phyloP scores from a whole-genome alignment of 495 filamentous ascomycete genomes.

The Penicillium waksmanii region DNA sequence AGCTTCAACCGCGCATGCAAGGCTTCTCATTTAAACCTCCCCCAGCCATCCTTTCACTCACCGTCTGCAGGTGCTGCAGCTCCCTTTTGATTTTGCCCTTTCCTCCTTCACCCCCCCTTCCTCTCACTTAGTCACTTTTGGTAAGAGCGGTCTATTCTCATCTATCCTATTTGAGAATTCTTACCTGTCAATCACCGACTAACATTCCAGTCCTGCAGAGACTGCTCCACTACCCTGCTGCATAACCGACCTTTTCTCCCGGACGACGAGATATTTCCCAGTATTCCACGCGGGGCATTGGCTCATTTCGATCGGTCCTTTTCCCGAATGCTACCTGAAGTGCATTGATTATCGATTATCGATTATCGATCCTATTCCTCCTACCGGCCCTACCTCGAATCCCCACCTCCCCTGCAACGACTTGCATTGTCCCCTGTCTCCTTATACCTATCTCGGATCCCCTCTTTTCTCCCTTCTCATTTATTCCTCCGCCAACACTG shows the following conservation, averaged over 20 bases:
- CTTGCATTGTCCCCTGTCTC: slow-evolving; percentile 8
- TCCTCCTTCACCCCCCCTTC: slow-evolving; percentile 26
- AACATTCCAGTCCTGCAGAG: slow-evolving; percentile 37
- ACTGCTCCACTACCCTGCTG: slow-evolving; percentile 24
- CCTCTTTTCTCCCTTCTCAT: slow-evolving; percentile 5
- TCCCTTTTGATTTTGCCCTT: slow-evolving; percentile 17
- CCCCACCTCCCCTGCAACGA: slow-evolving; percentile 13
- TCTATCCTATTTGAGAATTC: slow-evolving; percentile 12
- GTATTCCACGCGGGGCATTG: slow-evolving; percentile 20
- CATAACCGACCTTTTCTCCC: slow-evolving; percentile 35
- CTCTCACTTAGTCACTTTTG: slow-evolving; percentile 7
- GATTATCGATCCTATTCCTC: slow-evolving; percentile 14
- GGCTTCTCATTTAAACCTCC: slow-evolving; percentile 35
- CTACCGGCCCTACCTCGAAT: slow-evolving; percentile 8
- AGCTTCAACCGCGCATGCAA: slow-evolving; percentile 46
- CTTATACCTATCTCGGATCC: slow-evolving; percentile 8
- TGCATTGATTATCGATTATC: slow-evolving; percentile 18
- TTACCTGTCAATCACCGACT: slow-evolving; percentile 15
- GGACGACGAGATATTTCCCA: slow-evolving; percentile 30
- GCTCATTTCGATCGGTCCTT: slow-evolving; percentile 16
- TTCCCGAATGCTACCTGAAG: slow-evolving; percentile 18
- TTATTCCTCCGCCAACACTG: slow-evolving; percentile 2
- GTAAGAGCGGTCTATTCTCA: slow-evolving; percentile 19
- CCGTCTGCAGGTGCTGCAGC: slow-evolving; percentile 23
- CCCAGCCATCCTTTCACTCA: slow-evolving; percentile 30